Evolutionary conservation across 164 flowering plant species (phyloP).

Genomic region (Macadamia tetraphylla): DNA sequence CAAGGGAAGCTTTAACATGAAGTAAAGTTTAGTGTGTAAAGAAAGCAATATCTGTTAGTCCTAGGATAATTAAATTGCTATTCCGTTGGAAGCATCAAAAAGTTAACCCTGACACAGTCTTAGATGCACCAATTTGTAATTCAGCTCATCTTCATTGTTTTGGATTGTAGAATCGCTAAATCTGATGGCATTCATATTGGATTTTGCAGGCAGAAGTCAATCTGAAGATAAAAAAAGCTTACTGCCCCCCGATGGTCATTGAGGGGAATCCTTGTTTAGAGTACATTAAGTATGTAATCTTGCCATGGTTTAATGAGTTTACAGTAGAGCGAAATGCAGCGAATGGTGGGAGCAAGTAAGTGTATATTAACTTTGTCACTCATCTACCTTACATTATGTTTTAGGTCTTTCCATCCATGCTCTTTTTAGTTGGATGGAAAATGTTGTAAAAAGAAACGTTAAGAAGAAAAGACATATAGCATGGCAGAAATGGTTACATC

Average conservation of each 20-base stretch:
- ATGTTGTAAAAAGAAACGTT: too few relatives aligned
- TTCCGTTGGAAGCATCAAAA: too few relatives aligned
- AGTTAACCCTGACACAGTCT: too few relatives aligned
- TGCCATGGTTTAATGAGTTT: conserved; percentile 67
- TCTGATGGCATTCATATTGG: conserved; percentile 5
- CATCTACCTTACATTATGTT: neutral
- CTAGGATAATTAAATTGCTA: too few relatives aligned
- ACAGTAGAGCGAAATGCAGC: conserved; percentile 40
- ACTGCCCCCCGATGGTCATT: conserved; percentile 70
- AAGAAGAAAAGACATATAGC: too few relatives aligned
- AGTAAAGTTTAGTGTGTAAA: too few relatives aligned
- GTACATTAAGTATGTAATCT: conserved; percentile 51
- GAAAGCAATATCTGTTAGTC: too few relatives aligned
- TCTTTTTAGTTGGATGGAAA: too few relatives aligned
- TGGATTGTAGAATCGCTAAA: neutral
- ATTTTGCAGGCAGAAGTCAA: conserved; percentile 75
- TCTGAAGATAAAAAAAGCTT: conserved; percentile 88
- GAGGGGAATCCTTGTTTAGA: conserved; percentile 66
- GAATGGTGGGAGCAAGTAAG: conserved; percentile 67
- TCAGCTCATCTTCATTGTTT: neutral
- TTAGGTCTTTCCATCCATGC: neutral
- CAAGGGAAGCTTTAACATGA: too few relatives aligned
- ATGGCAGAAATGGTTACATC: too few relatives aligned
- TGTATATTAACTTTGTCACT: neutral
- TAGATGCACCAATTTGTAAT: neutral